phyloP scores from a whole-genome alignment of 768 basidiomycete genomes.

The Kwoniella dejecticola region DNA sequence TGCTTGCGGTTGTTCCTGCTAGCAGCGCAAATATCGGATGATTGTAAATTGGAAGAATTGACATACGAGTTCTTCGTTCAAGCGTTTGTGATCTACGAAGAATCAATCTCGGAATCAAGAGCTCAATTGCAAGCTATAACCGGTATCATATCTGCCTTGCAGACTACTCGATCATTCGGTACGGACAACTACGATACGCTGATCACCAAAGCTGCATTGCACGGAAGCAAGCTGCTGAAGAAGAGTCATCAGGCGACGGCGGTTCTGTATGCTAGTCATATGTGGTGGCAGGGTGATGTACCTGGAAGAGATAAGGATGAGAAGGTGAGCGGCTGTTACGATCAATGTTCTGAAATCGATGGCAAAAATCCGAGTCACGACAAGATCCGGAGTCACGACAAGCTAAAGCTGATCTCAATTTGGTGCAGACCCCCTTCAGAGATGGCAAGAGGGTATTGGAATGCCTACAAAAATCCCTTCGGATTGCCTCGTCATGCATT shows the following conservation, averaged over 20 bases:
- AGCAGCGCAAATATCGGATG: conserved; percentile 91
- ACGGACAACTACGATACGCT: conserved; percentile 95
- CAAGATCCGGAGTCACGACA: too few relatives aligned
- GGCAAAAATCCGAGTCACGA: too few relatives aligned
- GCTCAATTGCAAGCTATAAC: conserved; percentile 98
- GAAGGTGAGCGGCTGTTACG: conserved; percentile 55
- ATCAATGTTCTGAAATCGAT: too few relatives aligned
- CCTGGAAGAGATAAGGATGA: conserved; percentile 59
- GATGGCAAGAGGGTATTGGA: conserved; percentile 97
- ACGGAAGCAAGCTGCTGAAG: conserved; percentile 93
- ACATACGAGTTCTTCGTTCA: conserved; percentile 98
- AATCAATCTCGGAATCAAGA: conserved; percentile 91
- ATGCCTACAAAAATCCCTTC: conserved; percentile 92
- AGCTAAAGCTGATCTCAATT: not conserved
- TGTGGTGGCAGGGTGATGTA: conserved; percentile 92
- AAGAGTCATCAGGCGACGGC: conserved; percentile 97
- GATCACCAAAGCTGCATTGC: conserved; percentile 97
- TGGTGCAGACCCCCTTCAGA: conserved; percentile 58
- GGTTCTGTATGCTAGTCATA: conserved; percentile 89
- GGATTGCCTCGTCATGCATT: conserved; percentile 93
- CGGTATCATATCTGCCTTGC: conserved; percentile 86
- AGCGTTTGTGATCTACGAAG: conserved; percentile 96
- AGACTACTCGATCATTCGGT: conserved; percentile 85
- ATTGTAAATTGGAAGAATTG: conserved; percentile 92
- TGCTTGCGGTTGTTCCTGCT: conserved; percentile 93